Percentiles rank a stretch among this genome's conserved stretches.
phyloP scores from a whole-genome alignment of 306 rosid species.

The Castanopsis chinensis region DNA sequence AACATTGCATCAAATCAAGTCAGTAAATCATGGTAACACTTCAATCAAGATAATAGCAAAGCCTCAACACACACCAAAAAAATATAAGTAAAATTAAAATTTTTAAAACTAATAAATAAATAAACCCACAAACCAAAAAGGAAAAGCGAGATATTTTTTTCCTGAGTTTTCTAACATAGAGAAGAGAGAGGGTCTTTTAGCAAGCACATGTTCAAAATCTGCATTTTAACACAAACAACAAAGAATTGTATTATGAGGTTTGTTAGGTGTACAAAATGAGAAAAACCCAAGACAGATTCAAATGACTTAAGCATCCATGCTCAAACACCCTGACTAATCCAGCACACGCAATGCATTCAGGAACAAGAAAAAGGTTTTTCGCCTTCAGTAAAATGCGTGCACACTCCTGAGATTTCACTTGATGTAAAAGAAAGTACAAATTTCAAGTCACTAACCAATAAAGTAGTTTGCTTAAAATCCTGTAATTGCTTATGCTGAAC shows the following conservation, averaged over 20 bases:
- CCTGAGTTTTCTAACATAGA: too few relatives aligned
- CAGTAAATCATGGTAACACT: slow-evolving; percentile 6
- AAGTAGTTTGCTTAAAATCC: not conserved
- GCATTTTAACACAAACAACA: not conserved
- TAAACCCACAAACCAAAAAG: not conserved
- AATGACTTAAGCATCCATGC: not conserved
- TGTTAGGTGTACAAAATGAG: not conserved
- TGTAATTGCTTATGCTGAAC: not conserved
- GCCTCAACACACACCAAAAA: not conserved
- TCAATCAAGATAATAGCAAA: not conserved
- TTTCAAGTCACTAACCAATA: not conserved
- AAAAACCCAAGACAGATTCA: not conserved
- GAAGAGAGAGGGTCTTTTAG: not conserved
- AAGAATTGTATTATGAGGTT: not conserved
- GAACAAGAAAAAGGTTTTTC: not conserved
- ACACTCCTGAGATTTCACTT: not conserved
- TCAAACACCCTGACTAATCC: not conserved
- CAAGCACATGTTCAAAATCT: not conserved
- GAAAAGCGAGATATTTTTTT: not conserved
- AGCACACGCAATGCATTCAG: not conserved
- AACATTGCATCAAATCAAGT: slow-evolving; percentile 27
- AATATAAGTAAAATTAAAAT: not conserved
- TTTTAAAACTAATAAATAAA: not conserved
- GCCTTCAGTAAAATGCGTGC: not conserved
- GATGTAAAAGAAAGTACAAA: not conserved